Evolutionary conservation across 2,329 filamentous ascomycete species (phyloP).

Genomic region (Fonsecaea multimorphosa): DNA sequence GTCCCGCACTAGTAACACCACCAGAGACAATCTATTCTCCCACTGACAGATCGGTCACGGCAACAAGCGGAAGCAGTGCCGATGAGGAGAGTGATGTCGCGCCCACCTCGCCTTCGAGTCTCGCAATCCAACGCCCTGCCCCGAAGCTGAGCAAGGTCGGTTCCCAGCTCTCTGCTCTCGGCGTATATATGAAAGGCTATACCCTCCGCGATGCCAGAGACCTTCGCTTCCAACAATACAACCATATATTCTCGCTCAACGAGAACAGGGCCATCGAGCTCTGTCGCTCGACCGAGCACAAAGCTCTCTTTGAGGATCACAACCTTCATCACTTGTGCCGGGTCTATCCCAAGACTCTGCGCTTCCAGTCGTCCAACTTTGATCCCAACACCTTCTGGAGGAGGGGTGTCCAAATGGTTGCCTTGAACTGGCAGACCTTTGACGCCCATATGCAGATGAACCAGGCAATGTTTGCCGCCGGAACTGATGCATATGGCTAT

Average conservation of each 20-base stretch:
- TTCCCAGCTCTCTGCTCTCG: slow-evolving; percentile 80
- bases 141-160: slow-evolving; percentile 80
- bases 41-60: slow-evolving; percentile 60
- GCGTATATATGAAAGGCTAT: slow-evolving; percentile 76
- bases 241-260: slow-evolving; percentile 95
- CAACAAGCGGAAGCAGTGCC: slow-evolving; percentile 63
- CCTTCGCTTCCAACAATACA: slow-evolving; percentile 80
- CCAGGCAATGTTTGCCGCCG: slow-evolving; percentile 94
- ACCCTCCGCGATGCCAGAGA: slow-evolving; percentile 84
- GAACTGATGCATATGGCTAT: slow-evolving; percentile 85
- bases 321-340: slow-evolving; percentile 92
- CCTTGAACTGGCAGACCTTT: slow-evolving; percentile 97
- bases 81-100: slow-evolving; percentile 79
- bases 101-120: slow-evolving; percentile 56
- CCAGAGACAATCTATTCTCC: slow-evolving; percentile 56
- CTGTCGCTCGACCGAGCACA: slow-evolving; percentile 75
- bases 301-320: slow-evolving; percentile 81
- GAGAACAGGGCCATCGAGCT: slow-evolving; percentile 86
- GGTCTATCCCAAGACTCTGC: slow-evolving; percentile 84
- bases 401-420: slow-evolving; percentile 95
- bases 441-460: slow-evolving; percentile 96
- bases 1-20: slow-evolving; percentile 58
- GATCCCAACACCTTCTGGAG: slow-evolving; percentile 94
- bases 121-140: slow-evolving; percentile 66
- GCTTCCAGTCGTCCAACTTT: slow-evolving; percentile 89